A percentile compares a stretch with the other conserved stretches of the same genome.
Evolutionary conservation across 768 basidiomycete species (phyloP).

Genomic region (Grammothele lineata): DNA sequence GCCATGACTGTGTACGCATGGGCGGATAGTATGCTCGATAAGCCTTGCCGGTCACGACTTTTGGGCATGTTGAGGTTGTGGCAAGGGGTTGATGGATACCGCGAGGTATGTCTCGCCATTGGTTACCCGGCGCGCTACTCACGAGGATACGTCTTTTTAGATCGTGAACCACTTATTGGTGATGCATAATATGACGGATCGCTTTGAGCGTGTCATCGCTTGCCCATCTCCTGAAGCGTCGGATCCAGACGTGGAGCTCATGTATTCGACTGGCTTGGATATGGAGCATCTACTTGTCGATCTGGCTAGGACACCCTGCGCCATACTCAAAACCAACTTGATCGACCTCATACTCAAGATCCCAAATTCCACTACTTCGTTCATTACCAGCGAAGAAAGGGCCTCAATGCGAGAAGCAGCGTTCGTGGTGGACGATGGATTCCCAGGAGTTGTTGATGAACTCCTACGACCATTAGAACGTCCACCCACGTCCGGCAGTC

Average conservation of each 20-base stretch:
- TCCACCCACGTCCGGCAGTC: conserved; percentile 45
- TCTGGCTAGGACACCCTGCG: conserved; percentile 55
- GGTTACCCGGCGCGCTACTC: neutral
- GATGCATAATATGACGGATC: conserved; percentile 65
- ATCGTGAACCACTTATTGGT: conserved; percentile 72
- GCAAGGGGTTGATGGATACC: conserved; percentile 67
- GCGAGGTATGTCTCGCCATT: conserved; percentile 46
- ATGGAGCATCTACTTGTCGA: conserved; percentile 66
- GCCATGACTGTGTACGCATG: conserved; percentile 74
- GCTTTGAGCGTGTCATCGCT: conserved; percentile 68
- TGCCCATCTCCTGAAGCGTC: conserved; percentile 57
- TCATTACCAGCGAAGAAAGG: conserved; percentile 58
- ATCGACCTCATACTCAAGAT: conserved; percentile 56
- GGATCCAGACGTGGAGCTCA: conserved; percentile 55
- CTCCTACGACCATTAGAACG: conserved; percentile 44
- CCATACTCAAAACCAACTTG: conserved; percentile 56
- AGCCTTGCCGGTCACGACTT: conserved; percentile 57
- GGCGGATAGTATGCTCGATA: conserved; percentile 72
- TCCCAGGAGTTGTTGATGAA: conserved; percentile 60
- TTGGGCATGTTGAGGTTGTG: conserved; percentile 60
- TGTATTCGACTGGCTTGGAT: too few relatives aligned
- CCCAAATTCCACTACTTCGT: conserved; percentile 53
- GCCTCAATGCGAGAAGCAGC: conserved; percentile 58
- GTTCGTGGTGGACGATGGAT: conserved; percentile 63
- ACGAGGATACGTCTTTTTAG: conserved; percentile 28